Evolutionary conservation across 305 asterid genomes (phyloP).

Genomic region (Solanum hybrid): DNA sequence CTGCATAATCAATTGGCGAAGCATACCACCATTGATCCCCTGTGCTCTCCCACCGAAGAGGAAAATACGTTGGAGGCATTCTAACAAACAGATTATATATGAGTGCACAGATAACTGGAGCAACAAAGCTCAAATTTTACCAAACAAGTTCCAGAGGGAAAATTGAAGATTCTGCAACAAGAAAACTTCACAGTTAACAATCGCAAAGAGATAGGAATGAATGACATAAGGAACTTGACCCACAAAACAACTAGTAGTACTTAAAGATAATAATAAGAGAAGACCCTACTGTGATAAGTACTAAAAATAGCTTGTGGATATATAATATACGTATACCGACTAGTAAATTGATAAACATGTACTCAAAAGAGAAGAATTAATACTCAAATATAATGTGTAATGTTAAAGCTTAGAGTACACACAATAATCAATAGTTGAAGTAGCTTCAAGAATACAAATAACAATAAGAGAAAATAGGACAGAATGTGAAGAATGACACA

Average conservation of each 20-base stretch:
- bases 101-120: not conserved
- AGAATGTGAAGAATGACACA: not conserved
- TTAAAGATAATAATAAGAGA: not conserved
- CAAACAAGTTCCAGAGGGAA: not conserved
- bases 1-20: conserved; percentile 94
- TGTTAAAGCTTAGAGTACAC: not conserved
- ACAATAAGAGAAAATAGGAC: not conserved
- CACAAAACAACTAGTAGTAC: not conserved
- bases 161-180: not conserved
- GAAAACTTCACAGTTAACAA: not conserved
- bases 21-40: conserved; percentile 99
- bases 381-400: not conserved
- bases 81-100: not conserved
- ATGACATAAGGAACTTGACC: not conserved
- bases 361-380: not conserved
- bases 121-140: not conserved
- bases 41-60: conserved; percentile 96
- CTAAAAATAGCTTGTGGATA: not conserved
- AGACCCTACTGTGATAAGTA: not conserved
- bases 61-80: conserved; percentile 72
- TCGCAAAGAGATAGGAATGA: not conserved
- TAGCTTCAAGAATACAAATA: not conserved
- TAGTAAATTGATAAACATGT: not conserved
- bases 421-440: not conserved
- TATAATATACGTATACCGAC: not conserved